Percentiles rank a stretch among this genome's conserved stretches.
These are phyloP conservation scores for Boletus subparvulus DNA, from an alignment of 768 basidiomycete genomes.

Conservation along the genomic window DNA sequence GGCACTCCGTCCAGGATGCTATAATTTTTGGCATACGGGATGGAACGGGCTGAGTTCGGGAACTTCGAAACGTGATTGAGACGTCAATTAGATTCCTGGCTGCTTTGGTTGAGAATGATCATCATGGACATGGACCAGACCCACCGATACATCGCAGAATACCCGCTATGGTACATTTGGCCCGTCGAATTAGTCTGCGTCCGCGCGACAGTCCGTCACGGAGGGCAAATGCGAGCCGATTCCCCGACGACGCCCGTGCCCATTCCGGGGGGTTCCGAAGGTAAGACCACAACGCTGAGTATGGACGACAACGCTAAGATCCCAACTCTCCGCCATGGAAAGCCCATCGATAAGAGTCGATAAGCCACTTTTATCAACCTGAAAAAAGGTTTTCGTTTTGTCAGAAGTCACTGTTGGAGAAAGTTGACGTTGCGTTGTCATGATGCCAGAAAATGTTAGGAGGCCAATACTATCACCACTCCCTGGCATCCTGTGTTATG, in stretches of 20 bases:
- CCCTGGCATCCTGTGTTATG: too few relatives aligned
- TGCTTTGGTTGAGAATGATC: background rate
- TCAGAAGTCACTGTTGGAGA: background rate
- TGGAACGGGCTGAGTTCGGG: constrained; percentile 2
- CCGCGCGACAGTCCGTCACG: background rate
- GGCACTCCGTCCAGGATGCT: background rate
- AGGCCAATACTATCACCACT: too few relatives aligned
- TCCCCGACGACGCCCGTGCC: constrained; percentile 2
- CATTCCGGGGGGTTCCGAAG: constrained; percentile 4
- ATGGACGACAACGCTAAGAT: background rate
- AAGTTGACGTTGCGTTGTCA: too few relatives aligned
- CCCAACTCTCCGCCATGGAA: background rate
- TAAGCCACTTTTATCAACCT: background rate
- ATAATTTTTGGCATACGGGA: background rate
- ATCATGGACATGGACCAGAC: background rate
- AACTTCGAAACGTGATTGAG: background rate
- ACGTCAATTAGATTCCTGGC: background rate
- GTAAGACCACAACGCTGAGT: background rate
- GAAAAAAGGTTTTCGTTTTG: background rate
- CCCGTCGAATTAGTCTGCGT: background rate
- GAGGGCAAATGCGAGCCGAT: background rate
- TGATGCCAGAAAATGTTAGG: too few relatives aligned
- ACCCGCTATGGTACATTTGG: background rate
- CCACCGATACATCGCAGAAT: constrained; percentile 6
- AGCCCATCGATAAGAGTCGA: background rate